Evolutionary conservation across 1,284 basidiomycete species (phyloP).

Genomic region (Malassezia globosa): DNA sequence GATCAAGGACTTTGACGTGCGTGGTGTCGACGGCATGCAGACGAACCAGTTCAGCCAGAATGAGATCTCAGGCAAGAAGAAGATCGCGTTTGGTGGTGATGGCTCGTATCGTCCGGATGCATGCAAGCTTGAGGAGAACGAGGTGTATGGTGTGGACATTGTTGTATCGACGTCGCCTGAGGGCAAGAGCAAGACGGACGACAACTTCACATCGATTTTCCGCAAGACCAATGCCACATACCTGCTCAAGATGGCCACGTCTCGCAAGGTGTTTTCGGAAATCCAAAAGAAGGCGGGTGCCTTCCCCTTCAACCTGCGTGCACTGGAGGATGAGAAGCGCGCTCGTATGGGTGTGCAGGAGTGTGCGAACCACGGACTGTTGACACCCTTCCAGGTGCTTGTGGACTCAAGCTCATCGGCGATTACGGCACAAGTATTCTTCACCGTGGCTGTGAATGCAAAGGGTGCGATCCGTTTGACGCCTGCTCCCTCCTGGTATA

Average conservation of each 20-base stretch:
- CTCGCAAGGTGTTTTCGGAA: constrained; percentile 84
- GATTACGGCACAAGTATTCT: constrained; percentile 71
- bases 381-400: constrained; percentile 74
- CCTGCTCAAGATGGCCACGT: constrained; percentile 94
- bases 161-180: constrained; percentile 53
- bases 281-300: constrained; percentile 94
- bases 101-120: constrained; percentile 33
- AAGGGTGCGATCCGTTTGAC: constrained; percentile 64
- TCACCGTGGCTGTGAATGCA: constrained; percentile 77
- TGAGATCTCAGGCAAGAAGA: constrained; percentile 54
- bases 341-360: constrained; percentile 90
- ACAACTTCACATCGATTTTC: constrained; percentile 82
- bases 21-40: constrained; percentile 55
- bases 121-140: constrained; percentile 59
- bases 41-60: constrained; percentile 93
- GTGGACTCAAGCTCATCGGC: constrained; percentile 31
- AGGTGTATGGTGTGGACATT: constrained; percentile 92
- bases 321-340: constrained; percentile 86
- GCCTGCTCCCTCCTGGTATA: constrained; percentile 80
- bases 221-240: constrained; percentile 77
- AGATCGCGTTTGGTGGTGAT: constrained; percentile 36
- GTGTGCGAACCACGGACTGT: constrained; percentile 79
- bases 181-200: constrained; percentile 62
- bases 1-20: constrained; percentile 46
- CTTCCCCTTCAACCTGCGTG: constrained; percentile 93